Percentiles rank a stretch among this genome's conserved stretches.
Conservation (phyloP, 306 rosid species). For the Gastrolobium villosum region DNA sequence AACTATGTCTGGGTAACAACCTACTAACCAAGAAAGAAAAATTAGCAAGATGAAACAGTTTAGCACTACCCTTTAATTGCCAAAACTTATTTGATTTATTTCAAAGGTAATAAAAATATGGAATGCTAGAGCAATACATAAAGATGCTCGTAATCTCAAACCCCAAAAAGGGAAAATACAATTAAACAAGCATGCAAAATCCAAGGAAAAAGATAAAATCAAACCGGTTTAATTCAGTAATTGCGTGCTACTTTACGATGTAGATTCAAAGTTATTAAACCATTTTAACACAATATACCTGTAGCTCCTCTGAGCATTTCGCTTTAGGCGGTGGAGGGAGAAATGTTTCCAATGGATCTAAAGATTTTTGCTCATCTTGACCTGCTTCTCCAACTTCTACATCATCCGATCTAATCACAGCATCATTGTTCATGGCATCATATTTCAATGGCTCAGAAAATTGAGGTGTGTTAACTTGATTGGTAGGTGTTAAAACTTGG, state of each 20-base stretch:
- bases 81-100: background rate
- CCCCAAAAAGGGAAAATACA: background rate
- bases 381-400: conserved; percentile 57
- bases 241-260: conserved; percentile 3
- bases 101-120: conserved; percentile 4
- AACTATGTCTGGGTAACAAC: background rate
- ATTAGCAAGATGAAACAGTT: background rate
- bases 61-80: too few species aligned
- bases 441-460: conserved; percentile 60
- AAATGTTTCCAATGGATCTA: conserved; percentile 71
- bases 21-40: background rate
- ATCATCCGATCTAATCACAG: conserved; percentile 58
- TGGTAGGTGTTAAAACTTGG: conserved; percentile 61
- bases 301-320: conserved; percentile 87
- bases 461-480: conserved; percentile 65
- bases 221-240: conserved; percentile 27
- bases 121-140: background rate
- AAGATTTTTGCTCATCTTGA: conserved; percentile 60
- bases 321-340: conserved; percentile 81
- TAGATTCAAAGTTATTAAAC: conserved; percentile 18
- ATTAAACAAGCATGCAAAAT: background rate
- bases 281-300: conserved; percentile 64
- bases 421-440: conserved; percentile 58
- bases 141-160: conserved; percentile 17
- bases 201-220: conserved; percentile 17